Conservation (phyloP, 495 filamentous ascomycete species). For the Saxophila tyrrhenica region DNA sequence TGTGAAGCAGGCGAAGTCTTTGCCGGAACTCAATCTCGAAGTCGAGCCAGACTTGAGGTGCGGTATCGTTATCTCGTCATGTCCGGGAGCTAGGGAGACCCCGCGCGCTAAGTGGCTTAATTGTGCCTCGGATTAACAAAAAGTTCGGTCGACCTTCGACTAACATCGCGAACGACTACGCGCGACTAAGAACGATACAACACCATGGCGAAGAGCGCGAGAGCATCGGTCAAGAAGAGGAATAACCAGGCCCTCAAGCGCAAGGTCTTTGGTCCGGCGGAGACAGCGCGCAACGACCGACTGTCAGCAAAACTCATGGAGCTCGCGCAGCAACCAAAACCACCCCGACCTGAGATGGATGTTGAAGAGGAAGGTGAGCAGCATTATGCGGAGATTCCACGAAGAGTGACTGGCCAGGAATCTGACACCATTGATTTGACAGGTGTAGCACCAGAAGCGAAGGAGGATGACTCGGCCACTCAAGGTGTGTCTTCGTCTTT, state of each 20-base stretch:
- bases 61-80: background rate
- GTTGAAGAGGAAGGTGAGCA: constrained; percentile 22
- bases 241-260: constrained; percentile 66
- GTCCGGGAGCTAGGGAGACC: too few relatives aligned
- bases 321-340: constrained; percentile 56
- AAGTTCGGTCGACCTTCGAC: too few relatives aligned
- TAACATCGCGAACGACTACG: too few relatives aligned
- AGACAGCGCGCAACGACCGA: constrained; percentile 61
- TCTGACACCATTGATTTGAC: background rate
- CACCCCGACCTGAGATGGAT: constrained; percentile 28
- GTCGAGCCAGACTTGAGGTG: background rate
- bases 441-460: background rate
- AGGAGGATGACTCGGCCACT: constrained; percentile 6
- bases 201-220: constrained; percentile 72
- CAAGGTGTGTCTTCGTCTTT: constrained; percentile 16
- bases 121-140: too few relatives aligned
- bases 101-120: too few relatives aligned
- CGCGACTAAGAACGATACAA: background rate
- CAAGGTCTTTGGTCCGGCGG: constrained; percentile 68
- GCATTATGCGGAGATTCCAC: background rate
- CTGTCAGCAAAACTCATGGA: constrained; percentile 64
- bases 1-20: too few relatives aligned
- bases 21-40: too few relatives aligned
- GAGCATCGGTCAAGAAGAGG: constrained; percentile 62
- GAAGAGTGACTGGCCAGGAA: too few relatives aligned